phyloP scores from a whole-genome alignment of 2,329 filamentous ascomycete species.

The Aspergillus ibericus region DNA sequence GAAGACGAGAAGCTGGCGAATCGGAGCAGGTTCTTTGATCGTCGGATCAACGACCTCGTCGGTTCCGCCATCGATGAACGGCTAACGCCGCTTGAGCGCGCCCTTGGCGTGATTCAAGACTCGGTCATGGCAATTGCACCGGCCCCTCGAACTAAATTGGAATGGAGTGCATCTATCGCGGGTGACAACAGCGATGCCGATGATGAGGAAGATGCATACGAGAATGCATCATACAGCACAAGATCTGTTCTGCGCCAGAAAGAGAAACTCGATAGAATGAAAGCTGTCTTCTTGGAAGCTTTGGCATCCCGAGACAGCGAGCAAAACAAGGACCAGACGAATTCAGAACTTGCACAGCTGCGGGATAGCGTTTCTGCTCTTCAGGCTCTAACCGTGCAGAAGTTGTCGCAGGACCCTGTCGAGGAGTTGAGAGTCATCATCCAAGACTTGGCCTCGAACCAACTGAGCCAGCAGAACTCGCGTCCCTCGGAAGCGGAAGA shows the following conservation, averaged over 20 bases:
- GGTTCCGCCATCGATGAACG: constrained; percentile 73
- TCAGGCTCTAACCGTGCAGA: constrained; percentile 42
- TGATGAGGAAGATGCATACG: constrained; percentile 77
- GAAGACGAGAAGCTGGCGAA: constrained; percentile 81
- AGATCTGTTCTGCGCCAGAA: constrained; percentile 67
- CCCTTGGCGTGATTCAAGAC: constrained; percentile 73
- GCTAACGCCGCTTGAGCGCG: constrained; percentile 76
- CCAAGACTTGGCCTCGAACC: constrained; percentile 61
- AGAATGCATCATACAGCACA: constrained; percentile 59
- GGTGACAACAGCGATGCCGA: constrained; percentile 82
- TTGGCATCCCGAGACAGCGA: constrained; percentile 51
- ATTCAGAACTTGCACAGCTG: constrained; percentile 40
- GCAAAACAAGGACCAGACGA: constrained; percentile 26
- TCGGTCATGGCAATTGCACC: constrained; percentile 61
- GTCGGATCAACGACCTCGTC: constrained; percentile 83
- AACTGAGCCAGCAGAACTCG: constrained; percentile 54
- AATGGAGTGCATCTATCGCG: constrained; percentile 68
- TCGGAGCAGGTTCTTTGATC: constrained; percentile 85
- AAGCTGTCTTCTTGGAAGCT: constrained; percentile 65
- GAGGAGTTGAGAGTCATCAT: constrained; percentile 63
- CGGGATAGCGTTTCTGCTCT: constrained; percentile 41
- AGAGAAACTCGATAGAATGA: constrained; percentile 81
- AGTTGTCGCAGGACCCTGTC: constrained; percentile 35
- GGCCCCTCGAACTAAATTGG: constrained; percentile 58
- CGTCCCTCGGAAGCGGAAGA: constrained; percentile 55